Evolutionary conservation across 257 asterid species (phyloP), one percentile per base, ranked within the genome.

Genomic region (Marsdenia floribunda): DNA sequence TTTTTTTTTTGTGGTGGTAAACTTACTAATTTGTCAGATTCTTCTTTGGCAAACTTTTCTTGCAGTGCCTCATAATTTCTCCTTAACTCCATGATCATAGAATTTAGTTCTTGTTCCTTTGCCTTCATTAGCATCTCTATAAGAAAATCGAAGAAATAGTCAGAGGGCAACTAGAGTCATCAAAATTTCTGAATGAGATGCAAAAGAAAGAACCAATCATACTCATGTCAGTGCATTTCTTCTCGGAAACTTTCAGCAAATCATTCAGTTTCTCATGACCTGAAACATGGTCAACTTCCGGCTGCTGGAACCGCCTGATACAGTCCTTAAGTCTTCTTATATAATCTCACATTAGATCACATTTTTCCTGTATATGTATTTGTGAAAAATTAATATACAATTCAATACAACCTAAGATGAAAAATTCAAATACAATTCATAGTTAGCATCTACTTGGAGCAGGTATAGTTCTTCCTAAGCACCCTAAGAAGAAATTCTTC

Each of bases 231-330:
- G 60, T 68, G 69, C 81, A 80, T 57, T 74, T 80, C 83, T 91
- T 93, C 81, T 93, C 95, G 9, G 93, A 88, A 47, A 82, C 78
- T 75, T 90, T 96, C 88, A 93, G 75, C 83, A 85, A 73, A 69
- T 72, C 84, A 68, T 83, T 88, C 26, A 86, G 68, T 4, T 84
- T 85, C 64, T 86, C 95, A 76, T 80, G 88, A 86, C 88, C 93
- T 26, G 80, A 65, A 5, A 77, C 86, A 74, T 83, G 81, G 75
- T 83, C 84, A 68, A 79, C 96, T 79, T 96, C 97, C 38, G 86
- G 89, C 78, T 87, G 97, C 64, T 88, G 96, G 80, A 90, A 91
- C 99, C 98, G 90, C 85, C 71, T 88, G 57, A 96, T 77, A 63
- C 98, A 87, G 29, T 83, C 91, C 86, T 87, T 96, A 11, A 93